Evolutionary conservation across 2,329 filamentous ascomycete species (phyloP).

Genomic region (Xylaria sp.): DNA sequence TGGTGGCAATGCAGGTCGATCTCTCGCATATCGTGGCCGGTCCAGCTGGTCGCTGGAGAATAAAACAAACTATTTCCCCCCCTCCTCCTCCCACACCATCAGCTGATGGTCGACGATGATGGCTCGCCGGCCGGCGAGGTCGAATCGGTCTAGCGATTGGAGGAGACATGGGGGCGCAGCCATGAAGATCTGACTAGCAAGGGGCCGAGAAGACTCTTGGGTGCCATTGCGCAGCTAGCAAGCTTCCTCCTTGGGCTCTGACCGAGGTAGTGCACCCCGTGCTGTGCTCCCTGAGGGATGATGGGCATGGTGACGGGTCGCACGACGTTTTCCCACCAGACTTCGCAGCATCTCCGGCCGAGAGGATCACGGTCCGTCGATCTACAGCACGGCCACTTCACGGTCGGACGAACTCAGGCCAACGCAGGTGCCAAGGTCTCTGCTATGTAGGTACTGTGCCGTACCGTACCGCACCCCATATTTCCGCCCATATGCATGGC

Average conservation of each 20-base stretch:
- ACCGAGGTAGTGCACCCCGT: not conserved
- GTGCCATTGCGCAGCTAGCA: not conserved
- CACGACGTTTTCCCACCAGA: not conserved
- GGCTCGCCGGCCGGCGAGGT: not conserved
- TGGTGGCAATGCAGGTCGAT: constrained; percentile 15
- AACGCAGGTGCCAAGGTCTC: not conserved
- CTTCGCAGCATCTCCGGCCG: not conserved
- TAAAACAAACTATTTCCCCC: not conserved
- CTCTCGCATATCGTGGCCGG: constrained; percentile 9
- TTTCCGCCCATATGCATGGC: constrained; percentile 27
- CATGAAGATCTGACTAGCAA: constrained; percentile 24
- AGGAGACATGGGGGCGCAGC: constrained; percentile 24
- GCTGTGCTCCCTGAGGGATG: not conserved
- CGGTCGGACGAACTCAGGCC: not conserved
- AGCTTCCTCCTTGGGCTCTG: constrained; percentile 19
- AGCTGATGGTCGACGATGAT: constrained; percentile 22
- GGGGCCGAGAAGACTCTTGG: not conserved
- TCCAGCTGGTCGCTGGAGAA: not conserved
- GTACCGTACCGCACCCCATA: constrained; percentile 3
- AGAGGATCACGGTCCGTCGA: too few relatives aligned
- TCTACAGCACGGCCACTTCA: too few relatives aligned
- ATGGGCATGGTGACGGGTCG: not conserved
- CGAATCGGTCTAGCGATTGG: constrained; percentile 17
- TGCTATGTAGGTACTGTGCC: constrained; percentile 4
- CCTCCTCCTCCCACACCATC: constrained; percentile 8